phyloP scores from a whole-genome alignment of 192 early-diverging fungal species.

The Chytriomyces hyalinus region DNA sequence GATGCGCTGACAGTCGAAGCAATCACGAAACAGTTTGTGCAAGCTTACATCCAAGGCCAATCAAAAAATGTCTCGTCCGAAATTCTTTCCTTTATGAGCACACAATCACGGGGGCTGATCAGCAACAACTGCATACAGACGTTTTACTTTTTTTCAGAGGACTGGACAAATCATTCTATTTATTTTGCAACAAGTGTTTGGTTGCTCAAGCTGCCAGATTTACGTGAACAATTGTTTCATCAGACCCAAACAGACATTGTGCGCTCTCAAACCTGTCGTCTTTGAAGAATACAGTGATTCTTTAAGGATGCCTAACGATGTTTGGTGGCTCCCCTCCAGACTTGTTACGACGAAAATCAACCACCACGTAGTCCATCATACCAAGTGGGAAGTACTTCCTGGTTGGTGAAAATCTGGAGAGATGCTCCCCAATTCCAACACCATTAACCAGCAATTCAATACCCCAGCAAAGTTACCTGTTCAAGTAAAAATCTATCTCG shows the following conservation, averaged over 20 bases:
- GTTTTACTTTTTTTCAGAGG: too few species aligned
- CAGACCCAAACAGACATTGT: conserved; percentile 5
- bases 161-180: too few species aligned
- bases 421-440: conserved; percentile 30
- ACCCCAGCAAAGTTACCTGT: conserved; percentile 31
- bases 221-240: neutral
- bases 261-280: neutral
- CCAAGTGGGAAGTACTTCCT: conserved; percentile 34
- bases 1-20: too few species aligned
- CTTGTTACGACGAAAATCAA: conserved; percentile 16
- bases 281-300: conserved; percentile 12
- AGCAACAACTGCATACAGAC: too few species aligned
- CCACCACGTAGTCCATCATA: conserved; percentile 25
- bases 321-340: conserved; percentile 24
- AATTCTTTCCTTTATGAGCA: too few species aligned
- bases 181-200: too few species aligned
- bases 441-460: conserved; percentile 35
- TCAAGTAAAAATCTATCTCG: conserved; percentile 39
- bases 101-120: too few species aligned
- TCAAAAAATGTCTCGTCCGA: too few species aligned
- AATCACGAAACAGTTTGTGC: too few species aligned
- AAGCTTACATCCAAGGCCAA: too few species aligned
- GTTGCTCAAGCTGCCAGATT: too few species aligned
- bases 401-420: conserved; percentile 10
- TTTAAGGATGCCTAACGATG: neutral